Percentiles rank a stretch among this genome's conserved stretches.
Evolutionary conservation across 768 basidiomycete genomes (phyloP).

Genomic region (Mycena sanguinolenta): DNA sequence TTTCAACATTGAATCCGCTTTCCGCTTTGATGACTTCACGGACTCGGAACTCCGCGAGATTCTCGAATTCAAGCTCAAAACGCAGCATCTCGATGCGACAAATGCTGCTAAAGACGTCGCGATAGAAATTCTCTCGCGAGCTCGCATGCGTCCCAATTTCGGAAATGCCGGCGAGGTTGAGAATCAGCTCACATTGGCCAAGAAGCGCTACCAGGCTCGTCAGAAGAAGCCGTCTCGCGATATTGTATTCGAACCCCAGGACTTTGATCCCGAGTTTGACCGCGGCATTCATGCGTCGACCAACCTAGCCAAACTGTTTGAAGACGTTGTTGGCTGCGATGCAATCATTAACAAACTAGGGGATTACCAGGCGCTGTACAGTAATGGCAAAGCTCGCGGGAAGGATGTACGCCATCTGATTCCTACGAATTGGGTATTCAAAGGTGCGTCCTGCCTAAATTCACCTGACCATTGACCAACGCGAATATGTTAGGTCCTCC

Average conservation of each 20-base stretch:
- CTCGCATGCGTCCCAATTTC: constrained; percentile 68
- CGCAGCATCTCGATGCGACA: constrained; percentile 70
- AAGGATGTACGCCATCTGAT: constrained; percentile 64
- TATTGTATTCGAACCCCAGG: constrained; percentile 67
- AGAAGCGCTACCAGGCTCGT: constrained; percentile 60
- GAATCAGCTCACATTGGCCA: constrained; percentile 67
- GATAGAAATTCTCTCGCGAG: constrained; percentile 58
- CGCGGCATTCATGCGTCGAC: constrained; percentile 59
- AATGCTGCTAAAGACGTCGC: constrained; percentile 69
- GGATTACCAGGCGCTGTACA: constrained; percentile 66
- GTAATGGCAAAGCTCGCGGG: constrained; percentile 53
- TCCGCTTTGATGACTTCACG: constrained; percentile 76
- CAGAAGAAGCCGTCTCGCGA: constrained; percentile 47
- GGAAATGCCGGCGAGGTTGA: constrained; percentile 78
- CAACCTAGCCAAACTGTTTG: constrained; percentile 70
- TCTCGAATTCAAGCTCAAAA: constrained; percentile 67
- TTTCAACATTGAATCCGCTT: constrained; percentile 77
- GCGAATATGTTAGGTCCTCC: constrained; percentile 61
- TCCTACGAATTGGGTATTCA: constrained; percentile 80
- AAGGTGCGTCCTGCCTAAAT: constrained; percentile 45
- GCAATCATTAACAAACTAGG: constrained; percentile 63
- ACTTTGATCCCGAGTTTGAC: constrained; percentile 76
- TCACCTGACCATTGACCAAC: too few relatives aligned
- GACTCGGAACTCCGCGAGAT: constrained; percentile 65
- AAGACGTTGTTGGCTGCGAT: constrained; percentile 73